Evolutionary conservation across 2,329 filamentous ascomycete genomes (phyloP), one percentile per base, ranked within the genome.

Genomic region (Trichoderma sp.): DNA sequence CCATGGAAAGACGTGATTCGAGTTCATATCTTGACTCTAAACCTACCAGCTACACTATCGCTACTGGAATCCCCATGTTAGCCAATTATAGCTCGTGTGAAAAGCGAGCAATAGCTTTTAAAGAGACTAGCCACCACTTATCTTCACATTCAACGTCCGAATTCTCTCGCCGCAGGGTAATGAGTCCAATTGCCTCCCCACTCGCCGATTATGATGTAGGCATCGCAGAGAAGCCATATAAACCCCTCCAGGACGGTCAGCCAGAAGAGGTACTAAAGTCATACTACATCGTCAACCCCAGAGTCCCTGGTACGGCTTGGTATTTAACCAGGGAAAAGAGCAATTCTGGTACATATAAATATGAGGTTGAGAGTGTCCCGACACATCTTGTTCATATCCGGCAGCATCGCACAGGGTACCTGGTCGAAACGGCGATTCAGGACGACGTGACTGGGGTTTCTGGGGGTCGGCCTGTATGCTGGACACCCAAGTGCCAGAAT

Each of bases 271-370:
- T 34, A 1, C 32, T 59, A 6, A 69, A 68, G 32, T 61, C 68
- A 17, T 54, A 68, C 5, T 71, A 71, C 45, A 65, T 71, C 17
- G 63, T 70, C 59, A 70, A 61, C 13, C 65, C 70, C 34, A 65
- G 25, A 9, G 52, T 60, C 19, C 58, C 52, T 5, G 19, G 39
- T 6, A 52, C 25, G 7, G 70, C 69, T 13, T 70, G 63, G 65
- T 70, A 65, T 56, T 13, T 71, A 9, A 69, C 64, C 29, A 57
- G 57, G 10, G 29, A 25, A n/a, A 68, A 67, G 17, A 29, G 45
- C 12, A 32, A 42, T 39, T 35, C 25, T 5, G 32, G 53, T 13
- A 45, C 34, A 5, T 17, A 53, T 8, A 9, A 42, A 48, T 70
- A 68, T 35, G 34, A 54, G n/a, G 59, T 70, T 45, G 70, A 71